Evolutionary conservation across 1,284 basidiomycete species (phyloP), one percentile per base, ranked within the genome.

Genomic region (Trichosporon coremiiforme): DNA sequence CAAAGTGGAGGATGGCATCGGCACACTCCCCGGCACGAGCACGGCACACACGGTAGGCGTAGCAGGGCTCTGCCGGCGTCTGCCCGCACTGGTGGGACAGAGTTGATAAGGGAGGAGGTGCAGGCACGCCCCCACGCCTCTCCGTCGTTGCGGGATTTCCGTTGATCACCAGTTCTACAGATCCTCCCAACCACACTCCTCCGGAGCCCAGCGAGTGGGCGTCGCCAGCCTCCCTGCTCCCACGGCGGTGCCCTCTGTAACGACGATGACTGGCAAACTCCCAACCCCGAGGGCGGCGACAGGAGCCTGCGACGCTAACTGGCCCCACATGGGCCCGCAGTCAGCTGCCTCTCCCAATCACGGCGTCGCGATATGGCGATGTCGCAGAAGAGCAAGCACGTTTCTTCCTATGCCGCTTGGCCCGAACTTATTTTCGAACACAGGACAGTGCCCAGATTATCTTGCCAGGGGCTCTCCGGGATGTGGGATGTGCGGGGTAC

Each of bases 111-210:
- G 22, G 50, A 20, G 50, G 50, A 53, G 50, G 50, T 8, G 25
- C 50, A 53, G 50, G 50, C 50, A 53, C 50, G 22, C 10, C 50
- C 50, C 15, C 20, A 17, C 50, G 50, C 50, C 20, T 25, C 45
- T 6, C 12, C 17, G 41, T 45, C 41, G 17, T n/a, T 45, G 41
- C 41, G 41, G 41, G 41, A 45, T 45, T 45, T 45, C 41, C 17
- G 50, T 22, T 50, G 50, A 53, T 25, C 50, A 53, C 10, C 50
- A 53, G 50, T 53, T 53, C 50, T 53, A 20, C 50, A 53, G 50
- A 53, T 53, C 12, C 20, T 53, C 50, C 50, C n/a, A 53, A 53
- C 22, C 41, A 45, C 41, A 45, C 41, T 45, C 41, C 47, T 35
- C 33, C 33, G 33, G 25, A 35, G 45, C 4, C 9, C 6, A 5